Base-by-base conservation (phyloP, 1,284 basidiomycete genomes). In the Trichosporon asahii region DNA sequence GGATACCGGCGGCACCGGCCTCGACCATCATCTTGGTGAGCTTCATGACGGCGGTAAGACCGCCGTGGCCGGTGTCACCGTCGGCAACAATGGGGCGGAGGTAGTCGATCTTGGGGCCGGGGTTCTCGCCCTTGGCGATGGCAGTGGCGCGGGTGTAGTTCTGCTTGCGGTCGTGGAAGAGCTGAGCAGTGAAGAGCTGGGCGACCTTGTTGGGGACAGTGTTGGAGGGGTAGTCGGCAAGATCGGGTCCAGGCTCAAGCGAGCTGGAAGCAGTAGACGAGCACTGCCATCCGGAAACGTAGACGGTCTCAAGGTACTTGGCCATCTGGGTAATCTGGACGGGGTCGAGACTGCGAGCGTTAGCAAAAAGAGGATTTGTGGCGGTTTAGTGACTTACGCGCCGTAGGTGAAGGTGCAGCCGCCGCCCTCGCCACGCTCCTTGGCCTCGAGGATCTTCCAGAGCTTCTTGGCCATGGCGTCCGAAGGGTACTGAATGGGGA, bases 291-390 rank as follows among this genome's bases (percentile, higher is more conserved):
- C 96, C 96, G 49, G 94, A 97, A 29, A 99, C 88, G 82, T 99
- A 99, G 64, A 98, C 91, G 25, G 94, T 91, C 80, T 98, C 94
- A 79, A 97, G 93, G 83, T 95, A 89, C 77, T 88, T 88, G 8
- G 95, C 97, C 95, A 98, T 98, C 84, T 99, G 96, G 0, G 94
- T 88, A 55, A 88, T 88, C 85, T 99, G 96, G 14, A 99, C 95
- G 1, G 95, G 94, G 84, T 99, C 97, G 73, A 99, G 90, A 35
- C 94, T 95, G 75, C 14, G 60, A 9, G 49, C 33, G 44, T 53
- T 61, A 66, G 29, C 12, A n/a, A 49, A 6, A 9, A 11, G 18
- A n/a, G 40, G 18, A 44, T 18, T 65, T 31, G 27, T 53, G 61
- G 65, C 18, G 37, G 33, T 40, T 3, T 21, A 6, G 23, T 25